phyloP scores from a whole-genome alignment of 1,139 yeast genomes.

The Scheffersomyces quercinus region DNA sequence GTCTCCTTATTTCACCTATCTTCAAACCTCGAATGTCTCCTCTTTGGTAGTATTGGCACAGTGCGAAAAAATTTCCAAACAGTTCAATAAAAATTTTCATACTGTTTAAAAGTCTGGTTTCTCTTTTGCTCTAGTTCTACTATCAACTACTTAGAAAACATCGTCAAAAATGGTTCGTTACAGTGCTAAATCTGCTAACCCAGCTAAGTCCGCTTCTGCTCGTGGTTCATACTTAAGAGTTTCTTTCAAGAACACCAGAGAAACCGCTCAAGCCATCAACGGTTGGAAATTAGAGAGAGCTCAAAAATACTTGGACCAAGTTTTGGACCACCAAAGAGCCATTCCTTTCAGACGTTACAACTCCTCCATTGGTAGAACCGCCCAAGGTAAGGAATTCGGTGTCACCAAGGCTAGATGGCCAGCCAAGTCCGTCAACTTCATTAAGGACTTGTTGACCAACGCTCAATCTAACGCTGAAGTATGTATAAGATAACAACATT shows the following conservation, averaged over 20 bases:
- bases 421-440: conserved; percentile 94
- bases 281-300: conserved; percentile 99
- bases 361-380: conserved; percentile 97
- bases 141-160: conserved; percentile 2
- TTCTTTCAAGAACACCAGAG: conserved; percentile 99
- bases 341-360: conserved; percentile 99
- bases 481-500: conserved; percentile 21
- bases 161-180: conserved; percentile 61
- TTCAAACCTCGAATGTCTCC: no score
- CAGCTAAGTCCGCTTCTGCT: conserved; percentile 99
- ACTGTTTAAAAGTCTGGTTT: not conserved
- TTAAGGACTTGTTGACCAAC: conserved; percentile 92
- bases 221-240: conserved; percentile 99
- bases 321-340: conserved; percentile 97
- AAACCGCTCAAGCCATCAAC: conserved; percentile 96
- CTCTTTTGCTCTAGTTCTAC: not conserved
- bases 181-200: conserved; percentile 99
- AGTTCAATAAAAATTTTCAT: conserved; percentile 1
- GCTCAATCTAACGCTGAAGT: conserved; percentile 98
- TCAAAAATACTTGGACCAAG: conserved; percentile 94
- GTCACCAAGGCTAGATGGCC: conserved; percentile 99
- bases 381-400: conserved; percentile 99
- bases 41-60: no score
- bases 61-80: not conserved
- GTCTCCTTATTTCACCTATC: no score